Base-by-base conservation (phyloP, 352 stramenopile species). In the Globisporangium acanthophoron region DNA sequence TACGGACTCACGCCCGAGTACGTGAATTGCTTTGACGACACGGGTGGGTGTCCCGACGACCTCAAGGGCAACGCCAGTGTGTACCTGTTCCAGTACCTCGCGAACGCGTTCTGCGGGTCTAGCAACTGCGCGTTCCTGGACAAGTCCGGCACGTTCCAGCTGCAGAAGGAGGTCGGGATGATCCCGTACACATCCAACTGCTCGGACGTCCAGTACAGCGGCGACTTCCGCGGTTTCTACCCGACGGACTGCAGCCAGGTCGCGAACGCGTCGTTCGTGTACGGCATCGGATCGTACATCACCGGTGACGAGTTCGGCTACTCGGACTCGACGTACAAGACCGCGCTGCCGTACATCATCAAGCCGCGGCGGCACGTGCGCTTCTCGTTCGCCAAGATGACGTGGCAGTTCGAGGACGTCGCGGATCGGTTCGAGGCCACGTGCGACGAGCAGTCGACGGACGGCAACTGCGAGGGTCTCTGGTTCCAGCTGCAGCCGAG, bases 401-500 rank as follows among this genome's bases (percentile, higher is more conserved):
- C 39, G 18, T 85, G 75, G 75, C 8, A 58, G 24, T 61, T 65
- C 4, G 55, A 71, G 9, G 35, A 76, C n/a, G 16, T 82, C 1
- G 61, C 64, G 0, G 35, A 62, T 0, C 48, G 60, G 33, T 85
- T 80, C 56, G 52, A 69, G 20, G 72, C 72, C 12, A 58, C 70
- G 20, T 81, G 74, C n/a, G 65, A 62, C 24, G 50, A 70, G 24
- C 48, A 61, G n/a, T 58, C 61, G 5, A 55, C 41, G 13, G 33
- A 48, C 20, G 45, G 45, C 9, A 35, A 73, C 16, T 85, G 74
- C 56, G 48, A 35, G 0, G 74, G 72, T 0, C 67, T 85, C 33
- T 73, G 59, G 65, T 74, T 76, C 43, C 61, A 80, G 55, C 57
- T 85, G 2, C 41, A 74, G n/a, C 62, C 67, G 24, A 81, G 65